These are phyloP conservation scores for Puccinellia tenuiflora DNA, from an alignment of 176 grass and related monocot genomes.

Conservation along the genomic window DNA sequence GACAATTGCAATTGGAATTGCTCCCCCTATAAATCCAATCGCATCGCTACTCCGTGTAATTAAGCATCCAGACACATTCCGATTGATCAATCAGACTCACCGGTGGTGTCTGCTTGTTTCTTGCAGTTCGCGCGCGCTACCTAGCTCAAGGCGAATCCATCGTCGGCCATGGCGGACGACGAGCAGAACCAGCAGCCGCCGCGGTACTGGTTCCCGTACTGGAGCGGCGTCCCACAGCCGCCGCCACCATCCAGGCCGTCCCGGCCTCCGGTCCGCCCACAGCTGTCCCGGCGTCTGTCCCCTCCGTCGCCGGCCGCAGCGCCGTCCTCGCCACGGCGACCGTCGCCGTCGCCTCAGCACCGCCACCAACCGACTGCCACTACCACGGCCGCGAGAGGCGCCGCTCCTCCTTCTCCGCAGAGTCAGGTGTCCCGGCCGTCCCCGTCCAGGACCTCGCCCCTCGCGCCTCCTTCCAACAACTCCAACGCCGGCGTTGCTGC, in stretches of 20 bases:
- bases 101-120: neutral
- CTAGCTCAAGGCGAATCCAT: neutral
- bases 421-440: neutral
- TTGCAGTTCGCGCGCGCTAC: neutral
- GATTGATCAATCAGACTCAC: neutral
- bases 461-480: neutral
- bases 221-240: neutral
- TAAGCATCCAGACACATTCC: neutral
- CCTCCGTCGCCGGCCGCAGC: neutral
- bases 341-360: neutral
- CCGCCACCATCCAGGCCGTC: neutral
- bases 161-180: slow-evolving; percentile 26
- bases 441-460: neutral
- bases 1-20: neutral
- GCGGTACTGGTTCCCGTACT: slow-evolving; percentile 37
- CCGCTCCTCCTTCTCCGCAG: neutral
- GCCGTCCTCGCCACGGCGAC: slow-evolving; percentile 26
- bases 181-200: slow-evolving; percentile 23
- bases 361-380: neutral
- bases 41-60: neutral
- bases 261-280: neutral
- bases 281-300: slow-evolving; percentile 1
- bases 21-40: neutral
- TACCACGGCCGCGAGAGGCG: neutral
- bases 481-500: too few species aligned